Percentiles rank a stretch among this genome's conserved stretches.
phyloP scores from a whole-genome alignment of 1,284 basidiomycete genomes.

The Pseudozyma hubeiensis region DNA sequence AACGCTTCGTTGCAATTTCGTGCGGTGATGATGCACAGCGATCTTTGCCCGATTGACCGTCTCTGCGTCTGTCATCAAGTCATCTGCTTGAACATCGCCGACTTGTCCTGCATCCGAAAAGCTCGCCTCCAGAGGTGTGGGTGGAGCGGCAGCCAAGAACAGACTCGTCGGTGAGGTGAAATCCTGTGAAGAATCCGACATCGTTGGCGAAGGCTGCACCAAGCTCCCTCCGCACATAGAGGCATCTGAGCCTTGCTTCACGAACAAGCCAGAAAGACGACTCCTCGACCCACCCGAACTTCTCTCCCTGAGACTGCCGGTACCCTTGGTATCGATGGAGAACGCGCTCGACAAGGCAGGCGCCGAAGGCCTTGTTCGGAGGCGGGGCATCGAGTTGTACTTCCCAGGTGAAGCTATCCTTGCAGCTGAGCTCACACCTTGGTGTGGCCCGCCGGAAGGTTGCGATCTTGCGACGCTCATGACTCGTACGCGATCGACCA shows the following conservation, averaged over 20 bases:
- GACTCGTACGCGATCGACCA: constrained; percentile 20
- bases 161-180: constrained; percentile 4
- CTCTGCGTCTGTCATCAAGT: not conserved
- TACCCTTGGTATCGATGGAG: not conserved
- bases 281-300: not conserved
- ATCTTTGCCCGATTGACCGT: constrained; percentile 6
- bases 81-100: not conserved
- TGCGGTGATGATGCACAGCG: constrained; percentile 27
- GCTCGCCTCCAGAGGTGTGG: not conserved
- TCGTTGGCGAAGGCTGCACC: constrained; percentile 4
- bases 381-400: constrained; percentile 24
- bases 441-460: constrained; percentile 5
- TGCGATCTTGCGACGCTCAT: constrained; percentile 8
- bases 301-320: constrained; percentile 9
- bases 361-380: constrained; percentile 3
- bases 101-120: not conserved
- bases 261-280: constrained; percentile 9
- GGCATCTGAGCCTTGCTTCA: not conserved
- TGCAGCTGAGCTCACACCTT: constrained; percentile 5
- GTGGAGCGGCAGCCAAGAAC: constrained; percentile 4
- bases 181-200: constrained; percentile 5
- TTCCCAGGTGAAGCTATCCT: constrained; percentile 1
- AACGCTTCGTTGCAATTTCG: constrained; percentile 27
- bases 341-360: constrained; percentile 1
- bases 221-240: not conserved